Evolutionary conservation across 139 green algal genomes (phyloP).

Genomic region (Closterium sp.): DNA sequence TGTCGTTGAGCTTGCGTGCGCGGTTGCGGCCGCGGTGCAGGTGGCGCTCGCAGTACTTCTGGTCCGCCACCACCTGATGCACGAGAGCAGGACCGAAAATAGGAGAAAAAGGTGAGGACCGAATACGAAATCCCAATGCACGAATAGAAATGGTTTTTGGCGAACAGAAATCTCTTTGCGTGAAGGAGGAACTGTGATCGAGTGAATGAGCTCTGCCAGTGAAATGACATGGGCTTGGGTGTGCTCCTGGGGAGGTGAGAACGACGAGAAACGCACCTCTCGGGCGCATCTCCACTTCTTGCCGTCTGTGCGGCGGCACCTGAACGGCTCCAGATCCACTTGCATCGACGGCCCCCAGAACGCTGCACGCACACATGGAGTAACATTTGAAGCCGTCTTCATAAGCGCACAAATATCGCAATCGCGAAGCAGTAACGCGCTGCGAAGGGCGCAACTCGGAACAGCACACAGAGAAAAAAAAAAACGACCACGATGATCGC

Average conservation of each 20-base stretch:
- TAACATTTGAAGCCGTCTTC: background rate
- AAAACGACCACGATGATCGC: background rate
- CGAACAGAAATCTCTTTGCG: too few species aligned
- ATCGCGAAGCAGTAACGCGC: background rate
- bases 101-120: background rate
- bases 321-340: slow-evolving; percentile 13
- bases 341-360: background rate
- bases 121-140: background rate
- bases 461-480: background rate
- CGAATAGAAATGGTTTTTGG: too few species aligned
- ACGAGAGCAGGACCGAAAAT: background rate
- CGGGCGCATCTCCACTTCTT: slow-evolving; percentile 51
- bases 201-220: too few species aligned
- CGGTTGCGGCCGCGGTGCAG: slow-evolving; percentile 40
- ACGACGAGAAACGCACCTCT: slow-evolving; percentile 6
- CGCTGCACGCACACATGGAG: background rate
- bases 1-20: slow-evolving; percentile 16
- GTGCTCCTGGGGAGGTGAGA: background rate
- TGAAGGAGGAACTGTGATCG: background rate
- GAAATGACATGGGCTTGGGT: background rate
- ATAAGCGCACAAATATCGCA: background rate
- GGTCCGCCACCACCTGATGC: slow-evolving; percentile 29
- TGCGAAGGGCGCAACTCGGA: background rate
- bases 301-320: slow-evolving; percentile 36
- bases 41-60: slow-evolving; percentile 51